phyloP scores from a whole-genome alignment of 2,329 filamentous ascomycete genomes.

The Lachnellula arida region DNA sequence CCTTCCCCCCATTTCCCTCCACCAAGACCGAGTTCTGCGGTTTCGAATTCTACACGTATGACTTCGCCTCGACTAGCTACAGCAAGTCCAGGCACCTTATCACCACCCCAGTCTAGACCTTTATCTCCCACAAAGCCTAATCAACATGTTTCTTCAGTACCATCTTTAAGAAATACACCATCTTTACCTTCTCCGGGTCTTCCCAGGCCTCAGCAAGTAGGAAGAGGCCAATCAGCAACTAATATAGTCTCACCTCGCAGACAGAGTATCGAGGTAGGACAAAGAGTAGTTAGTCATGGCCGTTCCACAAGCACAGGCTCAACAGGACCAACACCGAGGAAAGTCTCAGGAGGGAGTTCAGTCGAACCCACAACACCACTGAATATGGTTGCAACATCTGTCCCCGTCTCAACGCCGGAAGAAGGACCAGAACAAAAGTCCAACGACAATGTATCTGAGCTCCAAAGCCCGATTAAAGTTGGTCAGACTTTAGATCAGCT shows the following conservation, averaged over 20 bases:
- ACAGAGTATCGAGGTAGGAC: constrained; percentile 19
- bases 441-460: constrained; percentile 4
- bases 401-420: constrained; percentile 23
- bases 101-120: constrained; percentile 40
- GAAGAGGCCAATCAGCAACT: constrained; percentile 24
- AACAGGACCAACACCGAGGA: constrained; percentile 18
- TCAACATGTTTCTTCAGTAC: constrained; percentile 23
- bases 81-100: constrained; percentile 25
- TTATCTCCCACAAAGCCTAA: constrained; percentile 47
- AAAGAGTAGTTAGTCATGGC: constrained; percentile 19
- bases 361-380: constrained; percentile 20
- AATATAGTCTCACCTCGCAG: constrained; percentile 16
- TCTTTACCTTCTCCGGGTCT: constrained; percentile 21
- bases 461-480: constrained; percentile 52
- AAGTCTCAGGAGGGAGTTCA: constrained; percentile 19
- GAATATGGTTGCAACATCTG: constrained; percentile 15
- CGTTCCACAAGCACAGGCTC: constrained; percentile 28
- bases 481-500: constrained; percentile 52
- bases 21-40: constrained; percentile 41
- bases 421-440: constrained; percentile 11
- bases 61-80: constrained; percentile 37
- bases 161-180: constrained; percentile 21
- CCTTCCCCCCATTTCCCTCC: constrained; percentile 34
- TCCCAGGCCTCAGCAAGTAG: constrained; percentile 17
- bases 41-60: constrained; percentile 43